Conservation (phyloP, 2,329 filamentous ascomycete species). For the Endocalyx cinctus region DNA sequence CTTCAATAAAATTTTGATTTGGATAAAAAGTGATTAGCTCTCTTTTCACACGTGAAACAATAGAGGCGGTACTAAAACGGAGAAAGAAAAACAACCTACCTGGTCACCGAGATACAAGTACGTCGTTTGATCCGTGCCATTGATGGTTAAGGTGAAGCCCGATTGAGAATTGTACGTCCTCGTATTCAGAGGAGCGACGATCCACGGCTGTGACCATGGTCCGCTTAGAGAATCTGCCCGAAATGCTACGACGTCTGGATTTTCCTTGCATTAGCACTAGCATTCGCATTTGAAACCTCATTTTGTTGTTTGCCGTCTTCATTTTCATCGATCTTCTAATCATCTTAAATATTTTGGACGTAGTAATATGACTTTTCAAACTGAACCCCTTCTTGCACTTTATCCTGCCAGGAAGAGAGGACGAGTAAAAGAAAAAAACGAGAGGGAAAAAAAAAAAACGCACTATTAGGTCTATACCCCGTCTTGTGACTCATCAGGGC, state of each 20-base stretch:
- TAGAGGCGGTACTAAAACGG: too few species aligned
- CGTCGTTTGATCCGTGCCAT: slow-evolving; percentile 43
- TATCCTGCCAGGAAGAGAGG: too few species aligned
- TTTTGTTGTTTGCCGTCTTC: too few species aligned
- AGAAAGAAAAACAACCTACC: slow-evolving; percentile 8
- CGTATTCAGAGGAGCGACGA: slow-evolving; percentile 46
- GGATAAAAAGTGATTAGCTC: too few species aligned
- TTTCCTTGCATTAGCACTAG: background rate
- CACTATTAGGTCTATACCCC: slow-evolving; percentile 56
- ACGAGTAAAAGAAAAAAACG: too few species aligned
- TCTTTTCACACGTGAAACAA: too few species aligned
- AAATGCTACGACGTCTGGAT: slow-evolving; percentile 47
- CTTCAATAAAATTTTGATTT: slow-evolving; percentile 5
- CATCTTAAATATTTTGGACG: too few species aligned
- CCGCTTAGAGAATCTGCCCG: slow-evolving; percentile 45
- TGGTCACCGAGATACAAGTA: slow-evolving; percentile 48
- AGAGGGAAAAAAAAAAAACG: too few species aligned
- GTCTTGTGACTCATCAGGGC: slow-evolving; percentile 61
- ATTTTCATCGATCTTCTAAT: too few species aligned
- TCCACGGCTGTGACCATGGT: slow-evolving; percentile 51
- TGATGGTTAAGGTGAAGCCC: slow-evolving; percentile 43
- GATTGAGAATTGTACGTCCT: slow-evolving; percentile 50
- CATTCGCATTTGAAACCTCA: too few species aligned
- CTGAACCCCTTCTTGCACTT: too few species aligned
- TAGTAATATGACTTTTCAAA: too few species aligned